Evolutionary conservation across 2,329 filamentous ascomycete species (phyloP), one percentile per base, ranked within the genome.

Genomic region (Alternaria triticimaculans): DNA sequence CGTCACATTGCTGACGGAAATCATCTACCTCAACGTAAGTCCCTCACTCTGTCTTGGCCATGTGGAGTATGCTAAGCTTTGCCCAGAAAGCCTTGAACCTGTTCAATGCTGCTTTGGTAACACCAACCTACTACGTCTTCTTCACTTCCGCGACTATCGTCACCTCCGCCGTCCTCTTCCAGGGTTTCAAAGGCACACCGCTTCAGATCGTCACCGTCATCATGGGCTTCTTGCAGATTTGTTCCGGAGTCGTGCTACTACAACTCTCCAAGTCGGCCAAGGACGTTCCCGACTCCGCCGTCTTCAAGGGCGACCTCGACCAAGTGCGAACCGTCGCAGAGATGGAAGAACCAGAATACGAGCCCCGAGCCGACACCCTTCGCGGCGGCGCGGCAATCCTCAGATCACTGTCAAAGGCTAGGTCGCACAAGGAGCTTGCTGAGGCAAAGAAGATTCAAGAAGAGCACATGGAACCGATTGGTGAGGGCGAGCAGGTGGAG

Each of bases 211-310:
- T 92, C 49, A 97, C 94, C 0, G 92, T 98, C 28, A 91, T 98
- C 60, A 89, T 97, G 83, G 96, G 96, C 1, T 99, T 99, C 82
- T 82, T 99, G 44, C 91, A 92, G 64, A 99, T 99, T 65, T 99
- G 96, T 79, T 87, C 94, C 0, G 96, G 96, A 1, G 96, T 98
- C 6, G 90, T 98, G 1, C 82, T 99, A 8, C 83, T 99, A 10
- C 96, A 99, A 77, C 87, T 99, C n/a, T 97, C 96, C 56, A 98
- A 98, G 79, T 97, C 95, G 0, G 93, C 96, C 72, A 99, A 98
- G 78, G 95, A 99, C 75, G 95, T 99, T 0, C 96, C 96, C 7
- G 96, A 98, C 77, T 86, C 93, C 0, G 94, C 94, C 30, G 90
- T 99, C 43, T 97, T 99, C 84, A 89, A 90, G 59, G 96, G 95